Evolutionary conservation across 805 yeast genomes (phyloP), one percentile per base, ranked within the genome.

Genomic region (Barnettozyma populi): DNA sequence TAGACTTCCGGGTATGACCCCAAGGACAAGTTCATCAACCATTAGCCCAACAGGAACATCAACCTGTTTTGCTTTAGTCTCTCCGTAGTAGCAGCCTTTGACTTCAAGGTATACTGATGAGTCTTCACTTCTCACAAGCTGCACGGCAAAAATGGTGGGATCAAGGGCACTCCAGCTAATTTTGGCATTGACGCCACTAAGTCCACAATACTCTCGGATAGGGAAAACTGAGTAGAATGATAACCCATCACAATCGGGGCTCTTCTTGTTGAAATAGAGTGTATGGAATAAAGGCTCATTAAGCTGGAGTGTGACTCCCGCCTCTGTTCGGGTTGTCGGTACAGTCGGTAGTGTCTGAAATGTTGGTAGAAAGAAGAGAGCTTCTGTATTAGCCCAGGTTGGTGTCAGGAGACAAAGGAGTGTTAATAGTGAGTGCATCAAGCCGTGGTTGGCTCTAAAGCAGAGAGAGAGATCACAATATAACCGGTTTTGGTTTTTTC

Each of bases 121-220:
- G 8, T 48, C 51, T 4, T 47, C 43, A 11, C 9, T 16, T 18
- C 40, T 44, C 14, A 44, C 36, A 6, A 48, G 34, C n/a, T 55
- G 54, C 25, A 53, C 53, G n/a, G 48, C 25, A 1, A 56, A 44
- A 7, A 51, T 43, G 18, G 57, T 46, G 2, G 61, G 57, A 37
- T 59, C 60, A 13, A 57, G 47, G 7, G 63, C 50, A 41, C 57
- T 56, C 61, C 61, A 59, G 2, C 59, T 52, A n/a, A 55, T 46
- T 36, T 57, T 47, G 1, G 52, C 56, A 42, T 53, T 52, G 45
- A 54, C 52, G n/a, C 45, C 37, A 2, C 13, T 13, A 3, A 20
- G 23, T 7, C 42, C 36, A 11, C 31, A 18, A 13, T 20, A 41
- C 3, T 29, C 29, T 8, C 6, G 9, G 11, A 41, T 20, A 11